Evolutionary conservation across 192 early-diverging fungal species (phyloP), one percentile per base, ranked within the genome.

Genomic region (Dimargaris verticillata): DNA sequence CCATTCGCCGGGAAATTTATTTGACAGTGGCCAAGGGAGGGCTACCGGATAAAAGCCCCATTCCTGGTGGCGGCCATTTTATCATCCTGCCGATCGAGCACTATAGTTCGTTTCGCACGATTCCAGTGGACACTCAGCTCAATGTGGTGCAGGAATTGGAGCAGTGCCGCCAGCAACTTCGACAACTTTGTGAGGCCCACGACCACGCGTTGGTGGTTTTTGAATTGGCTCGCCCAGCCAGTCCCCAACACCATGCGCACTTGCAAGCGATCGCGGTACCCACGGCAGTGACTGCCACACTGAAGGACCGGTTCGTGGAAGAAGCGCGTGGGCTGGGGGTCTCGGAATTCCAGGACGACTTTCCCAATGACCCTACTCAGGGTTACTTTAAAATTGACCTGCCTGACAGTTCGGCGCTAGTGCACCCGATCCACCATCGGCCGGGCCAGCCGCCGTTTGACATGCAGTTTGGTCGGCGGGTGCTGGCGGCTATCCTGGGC

Each of bases 1-100:
- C 85, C 1, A 87, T 95, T 68, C 86, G 83, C 5, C 71, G 74
- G 20, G 86, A 95, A 60, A 73, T 82, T 9, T 97, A 97, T 62
- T 54, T 88, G 38, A 83, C 93, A 14, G 71, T 91, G 62, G 83
- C 95, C 33, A 95, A 94, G 72, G 95, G 95, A n/a, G 80, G 84
- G 25, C 74, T 83, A 0, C 72, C 67, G 26, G 54, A 70, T n/a
- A 64, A 77, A 68, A 12, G 49, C 15, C 61, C 74, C 18, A 70
- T 88, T 38, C 84, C 87, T 26, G 88, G 87, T 57, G 86, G 90
- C 62, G 86, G 86, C 6, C 95, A 97, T 65, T 66, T 89, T 0
- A 65, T 97, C 0, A 66, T 93, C 53, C 77, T 87, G 38, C 84
- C 86, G 1, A 73, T 87, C 28, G 75, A 65, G 0, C 84, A 86